Evolutionary conservation across 2,329 filamentous ascomycete species (phyloP), one percentile per base, ranked within the genome.

Genomic region (Apiospora rasikravindrae): DNA sequence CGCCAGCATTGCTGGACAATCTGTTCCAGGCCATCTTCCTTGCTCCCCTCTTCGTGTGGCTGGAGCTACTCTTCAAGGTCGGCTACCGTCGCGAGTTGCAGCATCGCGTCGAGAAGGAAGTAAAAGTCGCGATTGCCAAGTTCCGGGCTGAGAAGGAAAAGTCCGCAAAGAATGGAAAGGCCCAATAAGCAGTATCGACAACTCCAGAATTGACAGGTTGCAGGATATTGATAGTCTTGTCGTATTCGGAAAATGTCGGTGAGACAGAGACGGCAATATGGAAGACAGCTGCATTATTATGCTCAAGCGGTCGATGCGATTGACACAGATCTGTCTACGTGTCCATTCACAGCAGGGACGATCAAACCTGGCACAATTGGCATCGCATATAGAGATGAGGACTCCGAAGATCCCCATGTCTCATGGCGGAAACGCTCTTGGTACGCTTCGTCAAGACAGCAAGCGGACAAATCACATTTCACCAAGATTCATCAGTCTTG

Each of bases 11-110:
- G 75, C 85, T 98, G 67, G 95, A 98, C 83, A 98, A 98, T 79
- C 84, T 98, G 57, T 87, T 97, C 67, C 96, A 98, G 83, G 95
- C 96, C 40, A 83, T 98, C 75, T 96, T 98, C 79, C 87, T 98
- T 33, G 96, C 96, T 0, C 96, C 96, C 11, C 92, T 99, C 79
- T 99, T 98, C 78, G 96, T 98, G 72, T 99, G 96, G 94, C 92
- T 99, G 77, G 95, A 98, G 85, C 84, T 97, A 33, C 87, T 99
- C 37, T 99, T 99, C 86, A 91, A 88, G 78, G 89, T 97, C 69
- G 96, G 96, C 68, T 99, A 98, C 83, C 90, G 96, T 73, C 93
- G 92, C 1, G 95, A 97, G 82, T 86, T 99, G 76, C 94, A 96
- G 84, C 88, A 89, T 73, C 90, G 96, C 69, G 90, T 98, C 64